These are phyloP conservation scores for Conticribra weissflogii DNA, from an alignment of 108 stramenopile genomes.

Conservation along the genomic window DNA sequence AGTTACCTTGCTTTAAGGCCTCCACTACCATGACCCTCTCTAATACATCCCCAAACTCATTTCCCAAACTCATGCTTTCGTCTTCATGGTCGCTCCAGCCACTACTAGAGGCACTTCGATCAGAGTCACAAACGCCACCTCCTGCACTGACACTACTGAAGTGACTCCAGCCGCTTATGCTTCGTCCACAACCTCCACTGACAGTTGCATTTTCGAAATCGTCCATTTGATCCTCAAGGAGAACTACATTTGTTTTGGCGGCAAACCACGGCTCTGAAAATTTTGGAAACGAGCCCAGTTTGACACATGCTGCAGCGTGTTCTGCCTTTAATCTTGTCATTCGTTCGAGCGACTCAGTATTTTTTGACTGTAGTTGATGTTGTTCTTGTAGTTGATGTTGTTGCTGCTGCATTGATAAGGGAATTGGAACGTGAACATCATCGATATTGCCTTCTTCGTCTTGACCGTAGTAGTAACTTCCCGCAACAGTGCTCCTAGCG, in stretches of 20 bases:
- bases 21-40: conserved; percentile 10
- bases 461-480: conserved; percentile 5
- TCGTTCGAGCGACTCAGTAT: not conserved
- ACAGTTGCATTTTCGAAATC: not conserved
- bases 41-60: conserved; percentile 10
- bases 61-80: conserved; percentile 11
- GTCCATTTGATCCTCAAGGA: conserved; percentile 10
- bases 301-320: not conserved
- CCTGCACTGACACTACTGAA: conserved; percentile 6
- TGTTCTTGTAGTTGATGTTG: not conserved
- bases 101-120: not conserved
- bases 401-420: not conserved
- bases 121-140: not conserved
- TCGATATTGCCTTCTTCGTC: not conserved
- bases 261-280: conserved; percentile 17
- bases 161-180: conserved; percentile 5
- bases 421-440: not conserved
- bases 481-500: conserved; percentile 1
- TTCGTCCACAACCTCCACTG: not conserved
- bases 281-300: conserved; percentile 1
- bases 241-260: conserved; percentile 3
- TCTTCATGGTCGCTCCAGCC: conserved; percentile 9
- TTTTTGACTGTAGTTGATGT: not conserved
- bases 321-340: not conserved
- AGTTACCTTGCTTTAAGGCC: conserved; percentile 18